A percentile compares a stretch with the other conserved stretches of the same genome.
These are phyloP conservation scores for Arachis hypogaea DNA, from an alignment of 306 rosid genomes.

Conservation along the genomic window DNA sequence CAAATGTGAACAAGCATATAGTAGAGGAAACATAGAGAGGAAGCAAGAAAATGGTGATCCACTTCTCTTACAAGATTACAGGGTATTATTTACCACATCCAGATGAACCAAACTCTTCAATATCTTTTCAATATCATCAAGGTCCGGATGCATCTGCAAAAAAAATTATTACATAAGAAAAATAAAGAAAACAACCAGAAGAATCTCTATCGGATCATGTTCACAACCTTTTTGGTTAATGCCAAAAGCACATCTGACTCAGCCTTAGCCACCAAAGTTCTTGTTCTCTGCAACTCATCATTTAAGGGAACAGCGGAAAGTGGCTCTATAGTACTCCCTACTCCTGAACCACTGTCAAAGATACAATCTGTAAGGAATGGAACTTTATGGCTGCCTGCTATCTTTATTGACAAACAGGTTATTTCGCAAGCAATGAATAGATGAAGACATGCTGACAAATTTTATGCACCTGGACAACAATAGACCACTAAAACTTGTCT, in stretches of 20 bases:
- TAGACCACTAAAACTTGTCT: constrained; percentile 71
- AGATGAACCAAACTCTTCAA: constrained; percentile 62
- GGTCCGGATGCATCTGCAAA: constrained; percentile 78
- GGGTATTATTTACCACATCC: constrained; percentile 73
- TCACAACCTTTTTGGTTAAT: constrained; percentile 76
- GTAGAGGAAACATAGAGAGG: constrained; percentile 1
- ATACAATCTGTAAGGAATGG: constrained; percentile 52
- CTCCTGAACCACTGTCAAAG: constrained; percentile 68
- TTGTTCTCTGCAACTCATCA: constrained; percentile 88
- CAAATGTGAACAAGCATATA: constrained; percentile 2
- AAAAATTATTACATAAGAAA: constrained; percentile 32
- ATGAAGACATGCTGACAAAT: constrained; percentile 35
- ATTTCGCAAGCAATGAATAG: constrained; percentile 31
- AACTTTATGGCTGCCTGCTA: constrained; percentile 24
- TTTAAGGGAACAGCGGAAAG: constrained; percentile 82
- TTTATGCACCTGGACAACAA: constrained; percentile 75
- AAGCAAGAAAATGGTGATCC: constrained; percentile 33
- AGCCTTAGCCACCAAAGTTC: constrained; percentile 73
- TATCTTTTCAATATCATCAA: constrained; percentile 69
- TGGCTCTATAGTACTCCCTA: constrained; percentile 79
- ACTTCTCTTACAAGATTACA: constrained; percentile 39
- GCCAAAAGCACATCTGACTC: constrained; percentile 80
- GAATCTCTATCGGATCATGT: constrained; percentile 34
- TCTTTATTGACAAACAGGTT: constrained; percentile 30
- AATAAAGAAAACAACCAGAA: constrained; percentile 26